Conservation (phyloP, 2,329 filamentous ascomycete genomes). For the Colletotrichum higginsianum region DNA sequence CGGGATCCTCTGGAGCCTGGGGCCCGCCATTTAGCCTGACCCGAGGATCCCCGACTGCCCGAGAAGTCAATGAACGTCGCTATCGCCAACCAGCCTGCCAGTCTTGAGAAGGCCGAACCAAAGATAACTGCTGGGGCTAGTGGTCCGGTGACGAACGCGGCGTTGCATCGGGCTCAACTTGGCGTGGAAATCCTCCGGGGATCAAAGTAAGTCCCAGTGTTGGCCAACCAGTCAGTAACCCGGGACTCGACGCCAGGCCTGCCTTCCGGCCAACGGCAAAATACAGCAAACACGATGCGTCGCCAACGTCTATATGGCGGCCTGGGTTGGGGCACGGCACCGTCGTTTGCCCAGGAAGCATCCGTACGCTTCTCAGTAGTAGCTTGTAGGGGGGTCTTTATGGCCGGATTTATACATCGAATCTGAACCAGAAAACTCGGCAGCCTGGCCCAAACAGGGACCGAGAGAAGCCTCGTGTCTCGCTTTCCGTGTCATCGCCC, state of each 20-base stretch:
- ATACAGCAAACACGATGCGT: slow-evolving; percentile 29
- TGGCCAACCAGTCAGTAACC: slow-evolving; percentile 1
- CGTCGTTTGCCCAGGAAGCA: not conserved
- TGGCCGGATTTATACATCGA: slow-evolving; percentile 15
- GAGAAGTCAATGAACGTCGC: slow-evolving; percentile 24
- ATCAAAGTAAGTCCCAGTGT: slow-evolving; percentile 12
- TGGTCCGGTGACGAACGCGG: slow-evolving; percentile 39
- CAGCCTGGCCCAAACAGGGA: slow-evolving; percentile 5
- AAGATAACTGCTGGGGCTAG: slow-evolving; percentile 23
- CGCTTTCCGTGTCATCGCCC: not conserved
- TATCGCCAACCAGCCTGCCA: slow-evolving; percentile 32
- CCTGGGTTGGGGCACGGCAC: not conserved
- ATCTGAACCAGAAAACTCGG: slow-evolving; percentile 24
- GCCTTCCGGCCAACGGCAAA: slow-evolving; percentile 23
- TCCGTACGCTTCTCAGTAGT: not conserved
- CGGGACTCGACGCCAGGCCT: not conserved
- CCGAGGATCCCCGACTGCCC: slow-evolving; percentile 27
- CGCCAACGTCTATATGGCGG: slow-evolving; percentile 9
- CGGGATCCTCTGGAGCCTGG: slow-evolving; percentile 20
- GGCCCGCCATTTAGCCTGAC: slow-evolving; percentile 33
- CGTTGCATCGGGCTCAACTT: slow-evolving; percentile 32
- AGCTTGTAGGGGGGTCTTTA: slow-evolving; percentile 1
- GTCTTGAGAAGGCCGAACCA: not conserved
- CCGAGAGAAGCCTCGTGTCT: slow-evolving; percentile 9
- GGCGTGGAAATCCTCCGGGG: slow-evolving; percentile 43